Evolutionary conservation across 768 basidiomycete genomes (phyloP).

Genomic region (Russula virescens): DNA sequence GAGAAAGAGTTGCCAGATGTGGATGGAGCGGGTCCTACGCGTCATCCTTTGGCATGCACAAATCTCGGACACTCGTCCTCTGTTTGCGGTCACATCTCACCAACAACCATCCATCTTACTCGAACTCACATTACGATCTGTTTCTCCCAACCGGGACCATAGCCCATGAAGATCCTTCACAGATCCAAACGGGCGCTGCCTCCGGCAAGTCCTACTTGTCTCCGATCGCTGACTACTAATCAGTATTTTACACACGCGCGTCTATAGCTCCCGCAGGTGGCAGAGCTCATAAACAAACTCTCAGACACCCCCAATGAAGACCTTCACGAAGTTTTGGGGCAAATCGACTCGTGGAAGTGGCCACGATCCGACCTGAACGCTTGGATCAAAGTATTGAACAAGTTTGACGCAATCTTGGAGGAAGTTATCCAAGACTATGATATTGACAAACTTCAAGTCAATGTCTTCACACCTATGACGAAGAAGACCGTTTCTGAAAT

Average conservation of each 20-base stretch:
- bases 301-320: constrained; percentile 63
- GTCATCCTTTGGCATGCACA: constrained; percentile 10
- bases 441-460: constrained; percentile 77
- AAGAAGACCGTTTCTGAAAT: constrained; percentile 77
- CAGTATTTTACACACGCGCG: constrained; percentile 25
- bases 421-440: constrained; percentile 78
- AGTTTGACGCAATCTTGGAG: constrained; percentile 87
- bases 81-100: constrained; percentile 8
- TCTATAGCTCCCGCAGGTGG: constrained; percentile 68
- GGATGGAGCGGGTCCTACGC: constrained; percentile 8
- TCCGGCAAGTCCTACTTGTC: constrained; percentile 49
- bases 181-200: constrained; percentile 77
- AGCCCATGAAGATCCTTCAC: constrained; percentile 83
- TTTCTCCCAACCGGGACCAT: constrained; percentile 39
- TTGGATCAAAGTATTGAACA: constrained; percentile 95
- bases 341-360: constrained; percentile 85
- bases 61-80: constrained; percentile 1
- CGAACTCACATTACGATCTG: neutral
- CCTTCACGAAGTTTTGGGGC: constrained; percentile 57
- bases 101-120: constrained; percentile 5
- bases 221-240: constrained; percentile 14
- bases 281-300: constrained; percentile 71
- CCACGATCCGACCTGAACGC: constrained; percentile 94
- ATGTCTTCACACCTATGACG: constrained; percentile 65
- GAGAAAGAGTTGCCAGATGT: constrained; percentile 18